Percentiles rank a stretch among this genome's conserved stretches.
Evolutionary conservation across 2,329 filamentous ascomycete species (phyloP).

Genomic region (Diaporthe sp.): DNA sequence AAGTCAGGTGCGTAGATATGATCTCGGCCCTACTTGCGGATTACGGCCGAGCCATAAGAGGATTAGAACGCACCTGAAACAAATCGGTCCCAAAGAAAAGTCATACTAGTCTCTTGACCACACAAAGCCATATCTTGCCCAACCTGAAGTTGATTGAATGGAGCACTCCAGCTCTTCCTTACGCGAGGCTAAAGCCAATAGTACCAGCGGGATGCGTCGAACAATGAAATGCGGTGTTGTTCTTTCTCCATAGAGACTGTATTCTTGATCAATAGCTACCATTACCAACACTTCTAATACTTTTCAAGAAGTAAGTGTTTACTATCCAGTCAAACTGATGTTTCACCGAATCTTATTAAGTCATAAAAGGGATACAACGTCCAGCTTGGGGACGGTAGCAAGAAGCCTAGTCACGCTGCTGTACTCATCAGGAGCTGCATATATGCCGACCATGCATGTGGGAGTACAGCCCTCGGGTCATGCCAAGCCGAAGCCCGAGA

Average conservation of each 20-base stretch:
- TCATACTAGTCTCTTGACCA: neutral
- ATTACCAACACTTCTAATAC: neutral
- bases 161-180: neutral
- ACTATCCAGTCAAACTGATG: neutral
- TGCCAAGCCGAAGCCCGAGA: neutral
- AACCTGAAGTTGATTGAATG: neutral
- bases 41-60: neutral
- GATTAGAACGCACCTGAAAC: neutral
- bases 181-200: neutral
- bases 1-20: no score
- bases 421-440: neutral
- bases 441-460: neutral
- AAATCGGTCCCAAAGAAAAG: constrained; percentile 8
- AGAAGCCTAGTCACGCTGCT: neutral
- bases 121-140: no score
- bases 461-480: neutral
- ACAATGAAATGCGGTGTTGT: neutral
- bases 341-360: neutral
- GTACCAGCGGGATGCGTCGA: neutral
- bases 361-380: neutral
- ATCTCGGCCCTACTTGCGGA: neutral
- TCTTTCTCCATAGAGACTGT: no score
- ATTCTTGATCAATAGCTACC: neutral
- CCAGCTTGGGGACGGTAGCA: no score
- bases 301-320: neutral